phyloP scores from a whole-genome alignment of 805 yeast species.

The Diddensiella transvaalensis region DNA sequence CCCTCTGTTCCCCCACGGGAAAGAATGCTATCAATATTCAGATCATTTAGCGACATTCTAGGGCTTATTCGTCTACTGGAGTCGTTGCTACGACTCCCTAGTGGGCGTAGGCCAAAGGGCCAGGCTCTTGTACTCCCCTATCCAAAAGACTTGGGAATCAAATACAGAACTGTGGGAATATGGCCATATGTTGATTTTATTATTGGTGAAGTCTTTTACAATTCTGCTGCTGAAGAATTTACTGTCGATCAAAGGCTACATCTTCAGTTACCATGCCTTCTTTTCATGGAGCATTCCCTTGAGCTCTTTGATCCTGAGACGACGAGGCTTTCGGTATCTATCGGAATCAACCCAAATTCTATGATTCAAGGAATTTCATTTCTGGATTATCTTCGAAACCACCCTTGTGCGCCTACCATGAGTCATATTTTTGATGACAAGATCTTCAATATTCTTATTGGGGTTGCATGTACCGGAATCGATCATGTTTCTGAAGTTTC shows the following conservation, averaged over 20 bases:
- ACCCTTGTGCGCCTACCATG: constrained; percentile 65
- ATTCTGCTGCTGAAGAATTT: constrained; percentile 35
- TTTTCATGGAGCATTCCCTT: constrained; percentile 48
- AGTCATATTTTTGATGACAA: constrained; percentile 59
- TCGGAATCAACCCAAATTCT: constrained; percentile 47
- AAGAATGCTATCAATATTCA: constrained; percentile 44
- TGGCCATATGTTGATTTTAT: constrained; percentile 79
- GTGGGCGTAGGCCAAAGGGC: constrained; percentile 22
- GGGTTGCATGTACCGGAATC: constrained; percentile 54
- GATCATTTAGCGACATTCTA: constrained; percentile 49
- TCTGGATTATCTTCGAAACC: constrained; percentile 52
- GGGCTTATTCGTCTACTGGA: constrained; percentile 61
- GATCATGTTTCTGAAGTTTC: constrained; percentile 49
- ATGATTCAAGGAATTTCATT: constrained; percentile 45
- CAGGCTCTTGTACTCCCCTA: constrained; percentile 48
- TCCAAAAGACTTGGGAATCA: constrained; percentile 61
- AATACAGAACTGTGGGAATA: constrained; percentile 61
- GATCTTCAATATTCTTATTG: constrained; percentile 54
- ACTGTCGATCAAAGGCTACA: constrained; percentile 37
- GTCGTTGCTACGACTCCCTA: constrained; percentile 36
- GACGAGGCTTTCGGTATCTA: constrained; percentile 50
- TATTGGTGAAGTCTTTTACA: constrained; percentile 55
- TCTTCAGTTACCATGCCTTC: constrained; percentile 54
- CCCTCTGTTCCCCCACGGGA: constrained; percentile 39
- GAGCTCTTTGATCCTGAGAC: constrained; percentile 50